These are phyloP conservation scores for Talaromyces nanjingensis DNA, from an alignment of 495 filamentous ascomycete genomes.

Conservation along the genomic window DNA sequence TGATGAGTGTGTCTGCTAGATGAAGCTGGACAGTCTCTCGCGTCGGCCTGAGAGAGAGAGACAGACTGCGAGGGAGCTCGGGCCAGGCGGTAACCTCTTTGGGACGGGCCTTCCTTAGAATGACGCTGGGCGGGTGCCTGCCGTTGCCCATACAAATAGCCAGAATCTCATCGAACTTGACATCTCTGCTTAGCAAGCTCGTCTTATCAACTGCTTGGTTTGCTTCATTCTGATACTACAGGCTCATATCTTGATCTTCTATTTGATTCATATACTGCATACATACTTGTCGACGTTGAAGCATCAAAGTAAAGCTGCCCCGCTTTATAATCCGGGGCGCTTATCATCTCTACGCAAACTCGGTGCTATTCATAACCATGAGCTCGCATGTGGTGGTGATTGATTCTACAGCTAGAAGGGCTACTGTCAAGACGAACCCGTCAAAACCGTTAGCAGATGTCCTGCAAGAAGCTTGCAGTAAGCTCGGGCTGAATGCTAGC, in stretches of 20 bases:
- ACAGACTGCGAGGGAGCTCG: slow-evolving; percentile 7
- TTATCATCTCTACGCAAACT: neutral
- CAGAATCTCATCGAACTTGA: slow-evolving; percentile 10
- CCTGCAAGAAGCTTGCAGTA: slow-evolving; percentile 75
- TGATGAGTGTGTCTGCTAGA: neutral
- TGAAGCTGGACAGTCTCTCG: slow-evolving; percentile 8
- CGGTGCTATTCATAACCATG: slow-evolving; percentile 43
- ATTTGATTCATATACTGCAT: neutral
- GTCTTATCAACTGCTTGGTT: neutral
- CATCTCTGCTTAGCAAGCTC: slow-evolving; percentile 1
- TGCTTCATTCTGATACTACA: neutral
- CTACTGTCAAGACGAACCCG: slow-evolving; percentile 77
- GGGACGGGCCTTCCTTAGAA: slow-evolving; percentile 17
- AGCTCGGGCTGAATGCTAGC: slow-evolving; percentile 62
- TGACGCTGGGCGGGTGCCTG: slow-evolving; percentile 34
- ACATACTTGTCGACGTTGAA: neutral
- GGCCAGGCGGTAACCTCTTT: slow-evolving; percentile 8
- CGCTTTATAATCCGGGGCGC: slow-evolving; percentile 16
- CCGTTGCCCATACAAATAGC: neutral
- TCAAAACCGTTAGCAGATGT: slow-evolving; percentile 74
- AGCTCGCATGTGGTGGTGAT: slow-evolving; percentile 85
- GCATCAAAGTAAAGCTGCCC: slow-evolving; percentile 13
- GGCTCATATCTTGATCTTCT: neutral
- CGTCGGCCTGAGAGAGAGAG: too few relatives aligned
- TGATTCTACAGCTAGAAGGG: slow-evolving; percentile 63